Evolutionary conservation across 192 early-diverging fungal genomes (phyloP), one percentile per base, ranked within the genome.

Genomic region (Dimargaris cristalligena): DNA sequence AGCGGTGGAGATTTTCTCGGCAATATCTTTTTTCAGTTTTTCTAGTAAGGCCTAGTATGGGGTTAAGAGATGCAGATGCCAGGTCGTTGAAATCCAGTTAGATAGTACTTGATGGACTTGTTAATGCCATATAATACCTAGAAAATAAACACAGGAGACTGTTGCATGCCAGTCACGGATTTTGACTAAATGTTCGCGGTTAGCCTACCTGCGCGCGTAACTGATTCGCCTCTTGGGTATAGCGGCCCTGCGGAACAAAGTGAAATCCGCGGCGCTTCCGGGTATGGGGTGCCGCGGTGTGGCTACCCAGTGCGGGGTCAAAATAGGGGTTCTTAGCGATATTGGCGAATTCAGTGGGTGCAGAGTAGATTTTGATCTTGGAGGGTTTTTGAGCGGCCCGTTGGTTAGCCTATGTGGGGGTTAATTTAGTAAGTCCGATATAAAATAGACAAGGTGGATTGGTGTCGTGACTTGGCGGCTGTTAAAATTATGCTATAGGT

Each of bases 251-350:
- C 32, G 78, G 77, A 10, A 85, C 79, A 76, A 99, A 97, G 59
- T 80, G 78, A 32, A 99, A 78, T 50, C 52, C 58, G 60, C 74
- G 78, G 60, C 50, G 70, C 44, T 44, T 72, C 65, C 60, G 81
- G 69, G 51, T 62, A 65, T 59, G 63, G 33, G 58, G 71, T 48
- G 20, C 70, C 33, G 64, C 66, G 54, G 28, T 62, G 58, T 63
- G 62, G 2, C 61, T 49, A 3, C 62, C 76, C 29, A 90, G 63
- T 4, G 74, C 72, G 3, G 89, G 78, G 64, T 94, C 88, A 69
- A 74, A 89, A 64, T 95, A 95, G 16, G 92, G 90, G 56, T 94
- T 93, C 67, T 93, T 88, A 6, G 73, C 66, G 0, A 86, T 76
- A 60, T 91, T 85, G 23, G 49, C 13, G 28, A 50, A 50, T 10